Base-by-base conservation (phyloP, 1,284 basidiomycete genomes). In the Cryptococcus deneoformans region DNA sequence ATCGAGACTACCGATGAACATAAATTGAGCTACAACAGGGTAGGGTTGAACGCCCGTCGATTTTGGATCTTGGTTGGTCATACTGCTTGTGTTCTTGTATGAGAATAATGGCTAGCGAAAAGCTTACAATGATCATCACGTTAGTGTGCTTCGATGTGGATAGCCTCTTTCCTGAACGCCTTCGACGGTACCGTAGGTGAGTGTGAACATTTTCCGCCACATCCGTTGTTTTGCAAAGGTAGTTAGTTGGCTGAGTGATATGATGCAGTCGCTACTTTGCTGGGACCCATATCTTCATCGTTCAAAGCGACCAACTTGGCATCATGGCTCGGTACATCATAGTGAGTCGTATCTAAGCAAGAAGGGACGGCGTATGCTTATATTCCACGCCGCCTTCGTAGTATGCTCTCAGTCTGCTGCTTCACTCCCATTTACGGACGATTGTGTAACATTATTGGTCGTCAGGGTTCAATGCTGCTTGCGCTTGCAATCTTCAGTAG, bases 371-470 rank as follows among this genome's bases (percentile, higher is more conserved):
- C 36, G 6, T 6, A 34, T 11, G 8, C 42, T 51, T 10, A 38
- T 53, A n/a, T 46, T 29, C 29, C 29, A 29, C 29, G 29, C 29
- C 29, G 51, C 6, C 5, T 50, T 9, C 6, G 9, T 45, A 73
- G 71, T 78, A 81, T 94, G 61, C 80, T 94, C 49, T 90, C 89
- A 44, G 86, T 93, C 49, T 94, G 77, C 74, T 92, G 90, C 77
- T 92, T 93, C 71, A 92, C 90, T 16, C 90, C 90, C 56, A 80
- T 93, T 64, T 93, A 92, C 80, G 90, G 92, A 48, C 85, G 90
- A 58, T 81, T 95, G 57, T 86, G 89, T 61, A 90, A 94, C 77
- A 91, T 93, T 66, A 78, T 95, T 65, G 91, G 91, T 16, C 83
- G 92, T 50, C 90, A 88, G 77, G 86, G 87, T 43, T 88, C 77